phyloP scores from a whole-genome alignment of 140 eudicot species.

The Ambrosia hybrid region DNA sequence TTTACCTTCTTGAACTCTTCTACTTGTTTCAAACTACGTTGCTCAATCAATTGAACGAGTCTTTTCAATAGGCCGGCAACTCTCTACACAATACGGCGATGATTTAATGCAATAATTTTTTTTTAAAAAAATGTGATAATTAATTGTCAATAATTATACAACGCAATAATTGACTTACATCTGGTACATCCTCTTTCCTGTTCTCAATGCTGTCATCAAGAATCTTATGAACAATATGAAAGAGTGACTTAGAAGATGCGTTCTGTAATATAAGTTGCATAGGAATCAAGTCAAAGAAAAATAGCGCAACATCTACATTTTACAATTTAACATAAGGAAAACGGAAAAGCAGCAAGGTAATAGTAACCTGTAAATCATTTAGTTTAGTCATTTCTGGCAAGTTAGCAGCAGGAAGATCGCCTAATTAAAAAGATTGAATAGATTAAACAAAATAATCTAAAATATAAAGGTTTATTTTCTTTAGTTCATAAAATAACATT shows the following conservation, averaged over 20 bases:
- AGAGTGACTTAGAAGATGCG: slow-evolving; percentile 64
- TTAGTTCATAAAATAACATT: not conserved
- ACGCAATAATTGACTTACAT: slow-evolving; percentile 43
- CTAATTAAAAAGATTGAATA: slow-evolving; percentile 8
- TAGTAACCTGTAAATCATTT: slow-evolving; percentile 62
- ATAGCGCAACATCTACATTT: not conserved
- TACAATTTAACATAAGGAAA: not conserved
- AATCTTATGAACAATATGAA: slow-evolving; percentile 59
- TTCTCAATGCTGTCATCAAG: slow-evolving; percentile 78
- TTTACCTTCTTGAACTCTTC: slow-evolving; percentile 65
- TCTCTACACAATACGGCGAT: slow-evolving; percentile 44
- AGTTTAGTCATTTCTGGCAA: slow-evolving; percentile 59
- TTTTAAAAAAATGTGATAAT: not conserved
- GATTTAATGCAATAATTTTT: not conserved
- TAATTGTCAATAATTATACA: slow-evolving; percentile 6
- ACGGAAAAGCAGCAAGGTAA: not conserved
- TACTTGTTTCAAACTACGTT: slow-evolving; percentile 57
- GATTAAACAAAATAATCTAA: slow-evolving; percentile 12
- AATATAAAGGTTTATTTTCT: not conserved
- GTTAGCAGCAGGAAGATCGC: slow-evolving; percentile 44
- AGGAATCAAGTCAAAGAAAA: slow-evolving; percentile 17
- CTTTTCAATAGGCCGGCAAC: slow-evolving; percentile 66
- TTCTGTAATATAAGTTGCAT: slow-evolving; percentile 52
- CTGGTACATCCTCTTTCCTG: slow-evolving; percentile 73
- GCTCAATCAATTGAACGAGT: slow-evolving; percentile 78